Base-by-base conservation (phyloP, 352 stramenopile genomes). In the Blastocystis sp. region DNA sequence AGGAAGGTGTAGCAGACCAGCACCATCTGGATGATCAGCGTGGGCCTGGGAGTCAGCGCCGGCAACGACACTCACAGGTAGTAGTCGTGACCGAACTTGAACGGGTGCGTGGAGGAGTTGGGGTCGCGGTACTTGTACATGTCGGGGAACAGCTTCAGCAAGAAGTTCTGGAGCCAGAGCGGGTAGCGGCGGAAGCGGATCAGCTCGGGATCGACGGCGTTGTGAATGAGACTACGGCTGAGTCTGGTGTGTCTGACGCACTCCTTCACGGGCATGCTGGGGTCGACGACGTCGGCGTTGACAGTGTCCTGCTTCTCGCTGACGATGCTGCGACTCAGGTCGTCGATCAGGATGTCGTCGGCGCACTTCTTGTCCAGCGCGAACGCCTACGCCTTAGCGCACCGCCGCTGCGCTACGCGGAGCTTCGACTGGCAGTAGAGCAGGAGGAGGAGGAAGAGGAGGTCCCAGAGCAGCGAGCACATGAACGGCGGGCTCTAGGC, bases 1-100 rank as follows among this genome's bases (percentile, higher is more conserved):
- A 84, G 42, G 74, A 84, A 84, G 4, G 66, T 59, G 40, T 68
- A 84, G 9, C 65, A n/a, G 3, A 64, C 21, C 19, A 84, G 42
- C 17, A 84, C 34, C 34, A 62, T 63, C 61, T 84, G 74, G 4
- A 64, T 84, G 28, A 84, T 68, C 9, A 84, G 60, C 9, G 57
- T 84, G 19, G 45, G 57, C 40, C 66, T 76, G 54, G 1, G 6
- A 2, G 24, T 76, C 40, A 76, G 38, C 48, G 9, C 66, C 1
- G 4, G 54, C 6, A n/a, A 28, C 40, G 24, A 11, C 48, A 9
- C 34, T 2, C 14, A 76, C 54, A 64, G 40, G 45, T 84, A 84
- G 60, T 84, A 84, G 28, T 84, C 74, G 45, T 57, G 74, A 28
- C 74, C 74, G 45, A 84, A 84, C 54, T 84, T 70, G 54, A 84